A percentile compares a stretch with the other conserved stretches of the same genome.
Evolutionary conservation across 352 stramenopile species (phyloP).

Genomic region (Phytophthora ohioensis): DNA sequence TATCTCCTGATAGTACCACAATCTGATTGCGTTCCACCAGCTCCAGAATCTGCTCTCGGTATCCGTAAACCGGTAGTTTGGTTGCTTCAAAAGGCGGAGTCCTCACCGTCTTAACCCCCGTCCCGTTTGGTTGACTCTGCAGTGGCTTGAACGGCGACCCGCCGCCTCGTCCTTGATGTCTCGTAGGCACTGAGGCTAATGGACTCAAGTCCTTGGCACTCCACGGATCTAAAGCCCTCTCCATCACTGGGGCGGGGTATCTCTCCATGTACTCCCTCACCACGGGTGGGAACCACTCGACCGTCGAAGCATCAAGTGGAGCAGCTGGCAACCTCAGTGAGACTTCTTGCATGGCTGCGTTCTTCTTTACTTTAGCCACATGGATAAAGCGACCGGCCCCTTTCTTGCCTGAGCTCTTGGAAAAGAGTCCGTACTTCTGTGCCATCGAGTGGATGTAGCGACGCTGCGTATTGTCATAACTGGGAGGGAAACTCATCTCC

Average conservation of each 20-base stretch:
- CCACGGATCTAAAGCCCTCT: constrained; percentile 38
- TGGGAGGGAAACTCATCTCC: constrained; percentile 75
- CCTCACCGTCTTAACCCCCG: constrained; percentile 22
- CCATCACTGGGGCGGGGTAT: constrained; percentile 39
- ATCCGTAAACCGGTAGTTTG: constrained; percentile 67
- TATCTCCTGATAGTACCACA: constrained; percentile 94
- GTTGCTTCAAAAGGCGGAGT: constrained; percentile 26
- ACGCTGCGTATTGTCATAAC: constrained; percentile 80
- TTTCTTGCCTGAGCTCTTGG: constrained; percentile 82
- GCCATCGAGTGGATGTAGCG: constrained; percentile 84
- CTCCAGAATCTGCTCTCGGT: constrained; percentile 73
- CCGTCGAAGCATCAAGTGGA: constrained; percentile 38
- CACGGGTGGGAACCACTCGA: constrained; percentile 53
- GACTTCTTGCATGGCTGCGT: constrained; percentile 77
- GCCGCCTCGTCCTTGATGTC: constrained; percentile 25
- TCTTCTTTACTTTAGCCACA: constrained; percentile 87
- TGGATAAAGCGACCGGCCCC: constrained; percentile 73
- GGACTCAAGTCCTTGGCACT: constrained; percentile 31
- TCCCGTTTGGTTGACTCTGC: neutral
- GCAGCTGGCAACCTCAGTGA: constrained; percentile 60
- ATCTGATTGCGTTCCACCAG: constrained; percentile 84
- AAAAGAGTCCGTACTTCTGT: constrained; percentile 85
- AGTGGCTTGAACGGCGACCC: constrained; percentile 58
- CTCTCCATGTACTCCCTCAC: constrained; percentile 55
- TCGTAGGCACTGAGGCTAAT: constrained; percentile 21